Percentiles rank a stretch among this genome's conserved stretches.
Conservation (phyloP, 768 basidiomycete genomes). For the Amanita subjunquillea region DNA sequence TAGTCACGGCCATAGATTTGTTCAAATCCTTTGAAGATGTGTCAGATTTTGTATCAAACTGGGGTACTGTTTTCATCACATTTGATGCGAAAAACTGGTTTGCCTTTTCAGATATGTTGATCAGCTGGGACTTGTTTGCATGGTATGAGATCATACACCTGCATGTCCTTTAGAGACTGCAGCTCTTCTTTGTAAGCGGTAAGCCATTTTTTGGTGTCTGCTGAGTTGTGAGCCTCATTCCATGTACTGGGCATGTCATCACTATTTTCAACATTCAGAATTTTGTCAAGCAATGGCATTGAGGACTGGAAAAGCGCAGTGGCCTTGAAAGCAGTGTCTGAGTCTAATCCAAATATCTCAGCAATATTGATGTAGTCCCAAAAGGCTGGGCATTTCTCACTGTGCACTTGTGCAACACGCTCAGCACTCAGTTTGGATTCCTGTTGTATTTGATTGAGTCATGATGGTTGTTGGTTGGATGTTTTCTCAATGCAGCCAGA, state of each 20-base stretch:
- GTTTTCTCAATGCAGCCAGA: background rate
- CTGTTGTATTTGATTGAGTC: background rate
- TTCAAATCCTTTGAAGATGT: too few species aligned
- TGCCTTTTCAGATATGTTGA: too few species aligned
- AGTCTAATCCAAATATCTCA: background rate
- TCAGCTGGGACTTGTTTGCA: too few species aligned
- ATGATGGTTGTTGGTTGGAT: constrained; percentile 1
- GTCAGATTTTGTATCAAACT: too few species aligned
- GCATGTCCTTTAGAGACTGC: too few species aligned
- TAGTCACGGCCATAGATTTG: too few species aligned
- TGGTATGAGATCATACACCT: too few species aligned
- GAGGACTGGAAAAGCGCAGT: background rate
- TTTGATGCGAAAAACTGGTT: too few species aligned
- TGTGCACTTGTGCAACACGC: background rate
- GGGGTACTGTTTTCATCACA: too few species aligned
- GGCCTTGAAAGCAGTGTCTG: background rate
- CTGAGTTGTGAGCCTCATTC: background rate
- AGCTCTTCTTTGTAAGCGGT: background rate
- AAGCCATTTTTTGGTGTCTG: background rate
- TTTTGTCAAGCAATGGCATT: too few species aligned
- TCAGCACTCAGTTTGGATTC: background rate
- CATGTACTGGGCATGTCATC: background rate
- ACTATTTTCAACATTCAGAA: background rate
- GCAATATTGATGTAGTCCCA: background rate
- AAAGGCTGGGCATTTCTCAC: background rate